These are phyloP conservation scores for Melocanna baccifera DNA, from an alignment of 176 grass and related monocot species.

Conservation along the genomic window DNA sequence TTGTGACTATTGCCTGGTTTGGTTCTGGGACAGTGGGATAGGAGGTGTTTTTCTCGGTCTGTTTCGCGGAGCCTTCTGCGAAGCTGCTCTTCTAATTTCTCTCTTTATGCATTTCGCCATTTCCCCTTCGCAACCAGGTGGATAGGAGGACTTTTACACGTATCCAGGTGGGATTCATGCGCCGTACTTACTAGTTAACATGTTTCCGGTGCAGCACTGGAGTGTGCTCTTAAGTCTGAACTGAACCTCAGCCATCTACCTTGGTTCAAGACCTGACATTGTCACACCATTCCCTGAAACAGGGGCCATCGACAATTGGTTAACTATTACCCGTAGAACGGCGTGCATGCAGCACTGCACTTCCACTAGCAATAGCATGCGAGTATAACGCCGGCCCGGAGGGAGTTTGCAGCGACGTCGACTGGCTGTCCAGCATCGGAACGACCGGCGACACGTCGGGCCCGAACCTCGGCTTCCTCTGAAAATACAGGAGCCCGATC, in stretches of 20 bases:
- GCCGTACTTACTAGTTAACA: neutral
- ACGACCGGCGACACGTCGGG: slow-evolving; percentile 22
- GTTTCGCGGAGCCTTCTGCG: too few relatives aligned
- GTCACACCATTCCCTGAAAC: slow-evolving; percentile 14
- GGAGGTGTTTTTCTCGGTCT: too few relatives aligned
- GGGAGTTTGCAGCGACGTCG: neutral
- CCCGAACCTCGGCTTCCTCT: slow-evolving; percentile 12
- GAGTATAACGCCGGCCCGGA: slow-evolving; percentile 29
- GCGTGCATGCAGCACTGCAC: neutral
- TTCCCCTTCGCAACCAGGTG: too few relatives aligned
- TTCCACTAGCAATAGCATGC: neutral
- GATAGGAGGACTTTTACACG: too few relatives aligned
- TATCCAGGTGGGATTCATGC: too few relatives aligned
- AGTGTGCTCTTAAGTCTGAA: neutral
- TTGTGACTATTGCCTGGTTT: too few relatives aligned
- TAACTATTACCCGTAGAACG: neutral
- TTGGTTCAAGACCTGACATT: slow-evolving; percentile 8
- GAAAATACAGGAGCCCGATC: slow-evolving; percentile 33
- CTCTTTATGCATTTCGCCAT: too few relatives aligned
- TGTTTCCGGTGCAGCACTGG: neutral
- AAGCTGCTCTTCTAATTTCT: too few relatives aligned
- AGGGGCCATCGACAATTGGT: neutral
- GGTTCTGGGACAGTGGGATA: too few relatives aligned
- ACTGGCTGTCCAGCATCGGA: neutral
- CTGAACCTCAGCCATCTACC: neutral